Conservation (phyloP, 2,329 filamentous ascomycete genomes). For the Cladosporium sp. region DNA sequence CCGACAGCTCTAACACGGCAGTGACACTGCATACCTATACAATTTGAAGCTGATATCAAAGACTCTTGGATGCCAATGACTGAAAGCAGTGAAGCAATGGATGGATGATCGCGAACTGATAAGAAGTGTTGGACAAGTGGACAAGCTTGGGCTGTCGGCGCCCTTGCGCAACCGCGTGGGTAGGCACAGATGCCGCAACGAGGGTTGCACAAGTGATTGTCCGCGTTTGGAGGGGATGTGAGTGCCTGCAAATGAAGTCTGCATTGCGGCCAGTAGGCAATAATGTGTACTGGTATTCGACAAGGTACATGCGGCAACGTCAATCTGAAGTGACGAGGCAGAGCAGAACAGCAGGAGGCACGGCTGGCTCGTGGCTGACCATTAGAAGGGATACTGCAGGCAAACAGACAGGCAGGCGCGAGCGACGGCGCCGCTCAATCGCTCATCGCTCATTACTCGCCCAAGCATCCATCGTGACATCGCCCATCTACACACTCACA, state of each 20-base stretch:
- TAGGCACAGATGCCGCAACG: neutral
- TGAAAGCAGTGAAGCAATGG: neutral
- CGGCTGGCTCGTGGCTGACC: neutral
- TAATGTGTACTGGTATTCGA: neutral
- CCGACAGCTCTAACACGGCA: neutral
- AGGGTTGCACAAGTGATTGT: neutral
- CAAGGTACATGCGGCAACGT: neutral
- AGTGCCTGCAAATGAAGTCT: neutral
- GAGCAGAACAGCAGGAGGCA: neutral
- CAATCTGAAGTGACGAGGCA: neutral
- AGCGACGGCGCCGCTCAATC: neutral
- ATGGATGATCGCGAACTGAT: neutral
- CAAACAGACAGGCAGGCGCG: neutral
- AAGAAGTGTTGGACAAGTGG: neutral
- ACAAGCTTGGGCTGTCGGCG: neutral
- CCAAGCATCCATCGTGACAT: neutral
- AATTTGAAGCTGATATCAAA: neutral
- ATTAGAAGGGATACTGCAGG: neutral
- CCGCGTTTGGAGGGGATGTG: slow-evolving; percentile 3
- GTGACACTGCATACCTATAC: too few species aligned
- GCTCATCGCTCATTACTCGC: neutral
- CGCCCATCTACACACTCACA: neutral
- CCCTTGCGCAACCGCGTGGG: slow-evolving; percentile 6
- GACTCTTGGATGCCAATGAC: neutral
- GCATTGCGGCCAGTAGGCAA: neutral